Percentiles rank a stretch among this genome's conserved stretches.
Evolutionary conservation across 352 stramenopile genomes (phyloP).

Genomic region (Pythium insidiosum): DNA sequence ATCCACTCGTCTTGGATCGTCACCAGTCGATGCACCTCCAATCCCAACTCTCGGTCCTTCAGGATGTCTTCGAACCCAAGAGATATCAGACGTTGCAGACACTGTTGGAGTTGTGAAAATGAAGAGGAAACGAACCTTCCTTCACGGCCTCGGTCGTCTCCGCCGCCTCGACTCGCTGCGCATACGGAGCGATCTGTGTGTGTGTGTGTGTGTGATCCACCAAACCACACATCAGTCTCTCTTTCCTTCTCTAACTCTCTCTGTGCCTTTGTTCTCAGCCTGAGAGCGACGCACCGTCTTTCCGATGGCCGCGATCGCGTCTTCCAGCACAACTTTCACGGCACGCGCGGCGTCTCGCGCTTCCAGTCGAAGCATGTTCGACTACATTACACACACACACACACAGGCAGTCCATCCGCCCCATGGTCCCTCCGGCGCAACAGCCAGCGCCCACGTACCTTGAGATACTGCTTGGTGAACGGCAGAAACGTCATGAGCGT

Average conservation of each 20-base stretch:
- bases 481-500: slow-evolving; percentile 84
- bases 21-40: slow-evolving; percentile 39
- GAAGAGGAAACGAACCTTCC: slow-evolving; percentile 23
- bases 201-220: background rate
- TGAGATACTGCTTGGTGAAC: slow-evolving; percentile 85
- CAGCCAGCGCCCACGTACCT: slow-evolving; percentile 21
- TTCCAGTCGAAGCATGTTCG: slow-evolving; percentile 82
- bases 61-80: slow-evolving; percentile 47
- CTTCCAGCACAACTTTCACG: slow-evolving; percentile 56
- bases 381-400: slow-evolving; percentile 20
- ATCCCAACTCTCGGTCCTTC: slow-evolving; percentile 45
- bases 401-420: background rate
- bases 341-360: slow-evolving; percentile 51
- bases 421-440: background rate
- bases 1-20: slow-evolving; percentile 71
- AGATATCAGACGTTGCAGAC: too few species aligned
- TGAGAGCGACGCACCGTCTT: slow-evolving; percentile 10
- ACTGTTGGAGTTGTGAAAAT: background rate
- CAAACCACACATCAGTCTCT: background rate
- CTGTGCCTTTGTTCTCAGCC: too few species aligned
- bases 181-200: slow-evolving; percentile 32
- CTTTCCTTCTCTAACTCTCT: too few species aligned
- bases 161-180: slow-evolving; percentile 14
- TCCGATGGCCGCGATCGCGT: slow-evolving; percentile 20
- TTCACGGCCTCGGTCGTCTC: slow-evolving; percentile 46